Evolutionary conservation across 352 stramenopile species (phyloP).

Genomic region (Bremia lactucae): DNA sequence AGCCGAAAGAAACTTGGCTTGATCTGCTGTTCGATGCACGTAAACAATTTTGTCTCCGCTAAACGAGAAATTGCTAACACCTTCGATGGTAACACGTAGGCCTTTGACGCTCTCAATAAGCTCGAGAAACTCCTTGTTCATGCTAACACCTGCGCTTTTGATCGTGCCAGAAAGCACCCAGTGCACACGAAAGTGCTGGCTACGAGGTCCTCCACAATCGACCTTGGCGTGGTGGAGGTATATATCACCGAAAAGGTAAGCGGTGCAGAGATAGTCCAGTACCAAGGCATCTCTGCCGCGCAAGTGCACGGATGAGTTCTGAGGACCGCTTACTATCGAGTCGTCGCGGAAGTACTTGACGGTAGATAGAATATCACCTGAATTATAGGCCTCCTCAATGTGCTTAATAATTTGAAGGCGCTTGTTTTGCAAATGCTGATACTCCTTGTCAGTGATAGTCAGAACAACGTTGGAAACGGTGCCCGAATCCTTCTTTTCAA

Average conservation of each 20-base stretch:
- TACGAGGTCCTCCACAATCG: conserved; percentile 68
- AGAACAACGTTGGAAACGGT: conserved; percentile 31
- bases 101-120: conserved; percentile 78
- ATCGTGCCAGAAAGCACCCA: conserved; percentile 70
- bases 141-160: conserved; percentile 68
- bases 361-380: conserved; percentile 60
- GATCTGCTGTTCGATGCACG: conserved; percentile 79
- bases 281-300: conserved; percentile 74
- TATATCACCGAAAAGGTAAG: conserved; percentile 69
- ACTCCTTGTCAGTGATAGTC: conserved; percentile 73
- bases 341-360: conserved; percentile 80
- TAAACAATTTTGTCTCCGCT: conserved; percentile 84
- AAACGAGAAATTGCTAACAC: conserved; percentile 84
- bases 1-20: conserved; percentile 79
- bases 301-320: conserved; percentile 79
- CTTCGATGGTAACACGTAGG: conserved; percentile 68
- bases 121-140: conserved; percentile 84
- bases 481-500: conserved; percentile 69
- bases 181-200: conserved; percentile 81
- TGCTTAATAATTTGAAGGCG: conserved; percentile 76
- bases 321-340: conserved; percentile 76
- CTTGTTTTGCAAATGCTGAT: conserved; percentile 58
- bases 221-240: conserved; percentile 71
- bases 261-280: conserved; percentile 82
- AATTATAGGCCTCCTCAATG: conserved; percentile 74